Evolutionary conservation across 768 basidiomycete genomes (phyloP).

Genomic region (Cystoderma amianthinum): DNA sequence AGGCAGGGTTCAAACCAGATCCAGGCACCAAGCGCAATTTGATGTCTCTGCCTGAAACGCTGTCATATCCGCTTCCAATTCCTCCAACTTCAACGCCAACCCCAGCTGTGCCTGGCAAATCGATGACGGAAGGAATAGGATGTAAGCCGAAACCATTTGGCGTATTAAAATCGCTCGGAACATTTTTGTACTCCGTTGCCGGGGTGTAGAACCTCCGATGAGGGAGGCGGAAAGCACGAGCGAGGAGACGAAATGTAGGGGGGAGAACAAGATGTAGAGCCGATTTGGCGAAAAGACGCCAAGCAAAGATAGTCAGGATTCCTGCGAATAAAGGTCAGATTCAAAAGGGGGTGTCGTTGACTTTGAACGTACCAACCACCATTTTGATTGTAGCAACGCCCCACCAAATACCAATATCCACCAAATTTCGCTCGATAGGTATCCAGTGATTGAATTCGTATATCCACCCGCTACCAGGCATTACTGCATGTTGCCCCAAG

Average conservation of each 20-base stretch:
- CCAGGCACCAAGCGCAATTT: conserved; percentile 43
- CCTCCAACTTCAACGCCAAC: conserved; percentile 38
- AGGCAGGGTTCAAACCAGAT: too few relatives aligned
- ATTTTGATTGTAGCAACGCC: conserved; percentile 38
- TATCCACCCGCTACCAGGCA: conserved; percentile 53
- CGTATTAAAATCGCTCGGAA: conserved; percentile 48
- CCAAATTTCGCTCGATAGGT: conserved; percentile 25
- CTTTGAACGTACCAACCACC: conserved; percentile 26
- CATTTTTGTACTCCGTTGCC: conserved; percentile 78
- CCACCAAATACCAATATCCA: conserved; percentile 40
- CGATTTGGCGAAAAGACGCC: conserved; percentile 85
- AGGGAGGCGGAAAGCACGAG: conserved; percentile 65
- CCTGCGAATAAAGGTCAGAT: too few relatives aligned
- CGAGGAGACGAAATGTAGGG: conserved; percentile 73
- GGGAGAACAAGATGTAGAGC: conserved; percentile 70
- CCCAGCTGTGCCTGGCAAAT: conserved; percentile 50
- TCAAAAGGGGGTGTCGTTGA: too few relatives aligned
- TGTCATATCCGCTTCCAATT: conserved; percentile 30
- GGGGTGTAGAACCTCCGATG: conserved; percentile 85
- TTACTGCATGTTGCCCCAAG: conserved; percentile 26
- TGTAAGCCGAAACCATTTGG: conserved; percentile 39
- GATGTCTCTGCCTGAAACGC: conserved; percentile 38
- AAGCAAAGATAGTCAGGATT: conserved; percentile 71
- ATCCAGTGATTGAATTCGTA: conserved; percentile 22
- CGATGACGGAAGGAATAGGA: conserved; percentile 82